Evolutionary conservation across 2,329 filamentous ascomycete species (phyloP).

Genomic region (Aspergillus ibericus): DNA sequence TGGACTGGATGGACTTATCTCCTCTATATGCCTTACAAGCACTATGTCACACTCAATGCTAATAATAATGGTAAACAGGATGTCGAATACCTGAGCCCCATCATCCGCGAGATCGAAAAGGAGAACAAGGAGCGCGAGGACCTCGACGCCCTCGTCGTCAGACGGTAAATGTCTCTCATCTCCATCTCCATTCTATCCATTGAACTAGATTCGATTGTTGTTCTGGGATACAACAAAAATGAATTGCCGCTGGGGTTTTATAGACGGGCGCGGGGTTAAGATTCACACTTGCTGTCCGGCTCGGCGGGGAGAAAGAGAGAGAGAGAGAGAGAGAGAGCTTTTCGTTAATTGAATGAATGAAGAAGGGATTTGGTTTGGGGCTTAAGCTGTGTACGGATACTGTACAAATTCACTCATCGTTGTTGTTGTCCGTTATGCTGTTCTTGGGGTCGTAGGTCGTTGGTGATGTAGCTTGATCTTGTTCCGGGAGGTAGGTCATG

Average conservation of each 20-base stretch:
- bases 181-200: slow-evolving; percentile 5
- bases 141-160: slow-evolving; percentile 65
- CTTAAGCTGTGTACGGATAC: slow-evolving; percentile 39
- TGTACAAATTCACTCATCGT: slow-evolving; percentile 44
- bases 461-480: background rate
- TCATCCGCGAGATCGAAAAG: slow-evolving; percentile 68
- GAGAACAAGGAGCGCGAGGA: slow-evolving; percentile 68
- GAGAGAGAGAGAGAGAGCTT: slow-evolving; percentile 17
- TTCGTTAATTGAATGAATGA: slow-evolving; percentile 18
- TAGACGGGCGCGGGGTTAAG: slow-evolving; percentile 20
- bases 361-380: slow-evolving; percentile 19
- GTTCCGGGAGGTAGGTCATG: no score
- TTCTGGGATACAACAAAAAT: slow-evolving; percentile 21
- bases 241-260: slow-evolving; percentile 8
- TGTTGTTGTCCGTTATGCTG: slow-evolving; percentile 14
- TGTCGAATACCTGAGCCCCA: slow-evolving; percentile 62
- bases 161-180: slow-evolving; percentile 38
- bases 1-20: no score
- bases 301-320: slow-evolving; percentile 18
- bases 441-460: background rate
- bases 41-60: background rate
- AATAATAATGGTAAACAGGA: slow-evolving; percentile 52
- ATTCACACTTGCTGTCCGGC: slow-evolving; percentile 22
- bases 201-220: slow-evolving; percentile 18
- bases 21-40: no score